Evolutionary conservation across 352 stramenopile genomes (phyloP).

Genomic region (Pythium apleroticum): DNA sequence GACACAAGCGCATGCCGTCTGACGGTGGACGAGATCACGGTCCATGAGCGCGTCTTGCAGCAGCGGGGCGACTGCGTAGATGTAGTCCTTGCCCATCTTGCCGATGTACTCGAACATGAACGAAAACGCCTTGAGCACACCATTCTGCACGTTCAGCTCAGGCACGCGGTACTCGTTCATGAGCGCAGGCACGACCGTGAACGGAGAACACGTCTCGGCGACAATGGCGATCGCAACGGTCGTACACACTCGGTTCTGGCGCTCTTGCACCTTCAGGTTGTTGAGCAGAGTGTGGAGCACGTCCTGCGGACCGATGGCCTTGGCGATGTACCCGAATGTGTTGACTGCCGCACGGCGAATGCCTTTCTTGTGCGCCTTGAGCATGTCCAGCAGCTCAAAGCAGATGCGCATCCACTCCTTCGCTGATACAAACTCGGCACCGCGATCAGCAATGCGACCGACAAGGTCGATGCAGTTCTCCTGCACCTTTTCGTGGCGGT

Average conservation of each 20-base stretch:
- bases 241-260: conserved; percentile 99
- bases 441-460: conserved; percentile 97
- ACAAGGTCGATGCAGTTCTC: conserved; percentile 99
- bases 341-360: conserved; percentile 98
- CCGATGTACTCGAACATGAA: conserved; percentile 99
- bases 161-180: conserved; percentile 99
- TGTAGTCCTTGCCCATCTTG: conserved; percentile 99
- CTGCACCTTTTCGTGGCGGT: conserved; percentile 99
- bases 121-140: conserved; percentile 98
- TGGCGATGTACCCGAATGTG: conserved; percentile 99
- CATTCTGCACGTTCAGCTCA: conserved; percentile 99
- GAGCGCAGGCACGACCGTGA: conserved; percentile 98
- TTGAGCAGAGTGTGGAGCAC: conserved; percentile 99
- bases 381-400: conserved; percentile 99
- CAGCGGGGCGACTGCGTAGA: conserved; percentile 97
- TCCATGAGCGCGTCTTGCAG: conserved; percentile 99
- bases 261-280: conserved; percentile 99
- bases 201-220: conserved; percentile 98
- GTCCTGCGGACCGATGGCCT: conserved; percentile 98
- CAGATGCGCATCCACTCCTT: conserved; percentile 99
- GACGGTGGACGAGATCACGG: conserved; percentile 97
- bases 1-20: conserved; percentile 97
- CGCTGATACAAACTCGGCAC: conserved; percentile 96
- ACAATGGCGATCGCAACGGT: conserved; percentile 99
- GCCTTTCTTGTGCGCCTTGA: conserved; percentile 99